Percentiles rank a stretch among this genome's conserved stretches.
These are phyloP conservation scores for Calonectria crousiana DNA, from an alignment of 2,329 filamentous ascomycete species.

Conservation along the genomic window DNA sequence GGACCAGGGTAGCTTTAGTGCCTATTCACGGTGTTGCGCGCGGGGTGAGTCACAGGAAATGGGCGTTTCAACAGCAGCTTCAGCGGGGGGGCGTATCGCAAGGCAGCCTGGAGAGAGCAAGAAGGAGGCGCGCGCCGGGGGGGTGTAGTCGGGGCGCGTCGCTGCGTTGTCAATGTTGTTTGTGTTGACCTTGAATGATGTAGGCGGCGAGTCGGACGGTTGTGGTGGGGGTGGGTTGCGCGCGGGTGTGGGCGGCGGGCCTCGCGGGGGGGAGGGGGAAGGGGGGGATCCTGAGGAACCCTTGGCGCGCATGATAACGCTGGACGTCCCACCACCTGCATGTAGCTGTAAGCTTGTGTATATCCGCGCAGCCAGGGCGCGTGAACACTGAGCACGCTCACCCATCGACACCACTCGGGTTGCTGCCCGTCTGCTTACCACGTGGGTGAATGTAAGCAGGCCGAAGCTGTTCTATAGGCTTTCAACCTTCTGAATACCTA, in stretches of 20 bases:
- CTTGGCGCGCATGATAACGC: conserved; percentile 3
- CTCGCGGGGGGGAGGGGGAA: not conserved
- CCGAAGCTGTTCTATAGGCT: not conserved
- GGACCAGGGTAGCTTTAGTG: conserved; percentile 17
- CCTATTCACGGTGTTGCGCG: conserved; percentile 18
- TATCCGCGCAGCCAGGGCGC: not conserved
- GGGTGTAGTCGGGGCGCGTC: conserved; percentile 7
- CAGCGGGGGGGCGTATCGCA: not conserved
- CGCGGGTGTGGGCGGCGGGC: not conserved
- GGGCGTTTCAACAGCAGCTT: not conserved
- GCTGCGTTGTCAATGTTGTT: not conserved
- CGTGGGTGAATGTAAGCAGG: conserved; percentile 9
- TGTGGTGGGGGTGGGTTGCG: conserved; percentile 7
- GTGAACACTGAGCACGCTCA: conserved; percentile 16
- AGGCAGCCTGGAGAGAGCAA: not conserved
- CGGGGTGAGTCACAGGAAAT: conserved; percentile 20
- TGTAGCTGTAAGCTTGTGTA: not conserved
- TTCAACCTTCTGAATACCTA: not conserved
- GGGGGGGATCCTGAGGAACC: not conserved
- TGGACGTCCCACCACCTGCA: not conserved
- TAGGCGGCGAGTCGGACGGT: conserved; percentile 26
- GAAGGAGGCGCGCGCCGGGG: not conserved
- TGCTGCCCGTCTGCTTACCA: not conserved
- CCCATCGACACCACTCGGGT: not conserved
- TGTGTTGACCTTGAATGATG: conserved; percentile 17